Evolutionary conservation across 2,329 filamentous ascomycete species (phyloP).

Genomic region (Furcasterigmium sp.): DNA sequence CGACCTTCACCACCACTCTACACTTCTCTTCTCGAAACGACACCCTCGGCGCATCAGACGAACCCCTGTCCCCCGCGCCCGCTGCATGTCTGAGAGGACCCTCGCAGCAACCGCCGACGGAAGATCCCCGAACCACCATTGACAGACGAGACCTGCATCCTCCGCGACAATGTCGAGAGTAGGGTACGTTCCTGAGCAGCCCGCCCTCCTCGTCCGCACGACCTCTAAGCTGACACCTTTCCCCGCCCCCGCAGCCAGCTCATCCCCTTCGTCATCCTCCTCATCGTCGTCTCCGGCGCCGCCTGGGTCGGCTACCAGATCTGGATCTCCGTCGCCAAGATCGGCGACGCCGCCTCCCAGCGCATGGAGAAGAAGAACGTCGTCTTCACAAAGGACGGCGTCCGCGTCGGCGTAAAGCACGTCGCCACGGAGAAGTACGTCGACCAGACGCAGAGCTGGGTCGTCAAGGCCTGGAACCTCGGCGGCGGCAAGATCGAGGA

Average conservation of each 20-base stretch:
- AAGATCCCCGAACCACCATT: too few species aligned
- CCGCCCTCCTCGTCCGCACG: not conserved
- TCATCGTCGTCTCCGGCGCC: conserved; percentile 49
- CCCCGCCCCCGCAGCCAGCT: conserved; percentile 44
- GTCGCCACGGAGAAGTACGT: conserved; percentile 65
- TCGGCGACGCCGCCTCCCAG: conserved; percentile 59
- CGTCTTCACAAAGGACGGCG: conserved; percentile 68
- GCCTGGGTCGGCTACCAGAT: conserved; percentile 69
- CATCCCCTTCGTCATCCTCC: conserved; percentile 61
- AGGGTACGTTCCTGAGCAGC: not conserved
- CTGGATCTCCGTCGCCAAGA: conserved; percentile 62
- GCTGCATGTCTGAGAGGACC: too few species aligned
- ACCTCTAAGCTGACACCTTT: conserved; percentile 1
- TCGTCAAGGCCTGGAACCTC: conserved; percentile 63
- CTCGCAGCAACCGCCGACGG: too few species aligned
- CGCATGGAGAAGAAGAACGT: conserved; percentile 74
- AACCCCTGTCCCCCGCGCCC: too few species aligned
- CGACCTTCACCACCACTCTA: too few species aligned
- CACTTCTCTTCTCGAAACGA: too few species aligned
- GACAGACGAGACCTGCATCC: not conserved
- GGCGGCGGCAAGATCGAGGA: conserved; percentile 23
- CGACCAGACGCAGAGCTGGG: conserved; percentile 65
- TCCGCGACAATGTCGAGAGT: not conserved
- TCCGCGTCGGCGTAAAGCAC: conserved; percentile 67
- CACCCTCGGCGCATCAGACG: too few species aligned